Conservation (phyloP, 495 filamentous ascomycete genomes). For the Daldinia childiae region DNA sequence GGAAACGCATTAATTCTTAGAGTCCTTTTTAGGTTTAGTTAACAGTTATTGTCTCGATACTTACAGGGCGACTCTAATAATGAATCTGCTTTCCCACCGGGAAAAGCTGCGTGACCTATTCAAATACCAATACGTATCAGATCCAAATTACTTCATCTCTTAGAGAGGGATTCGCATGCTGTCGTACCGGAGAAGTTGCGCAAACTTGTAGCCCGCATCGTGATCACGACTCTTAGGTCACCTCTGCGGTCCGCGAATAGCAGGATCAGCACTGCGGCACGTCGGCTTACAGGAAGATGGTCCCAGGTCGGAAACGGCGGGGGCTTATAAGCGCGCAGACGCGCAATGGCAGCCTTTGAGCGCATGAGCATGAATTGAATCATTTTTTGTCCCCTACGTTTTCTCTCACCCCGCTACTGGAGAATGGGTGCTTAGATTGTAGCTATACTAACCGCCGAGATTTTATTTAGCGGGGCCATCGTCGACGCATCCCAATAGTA, state of each 20-base stretch:
- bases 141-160: constrained; percentile 48
- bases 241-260: constrained; percentile 83
- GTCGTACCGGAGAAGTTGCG: constrained; percentile 64
- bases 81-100: constrained; percentile 73
- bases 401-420: neutral
- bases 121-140: constrained; percentile 8
- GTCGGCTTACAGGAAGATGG: constrained; percentile 70
- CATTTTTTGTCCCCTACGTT: neutral
- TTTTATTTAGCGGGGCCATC: constrained; percentile 66
- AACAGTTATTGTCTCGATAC: neutral
- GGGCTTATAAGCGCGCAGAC: constrained; percentile 75
- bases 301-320: constrained; percentile 65
- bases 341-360: constrained; percentile 75
- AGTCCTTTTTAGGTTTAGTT: neutral
- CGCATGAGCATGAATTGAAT: constrained; percentile 39
- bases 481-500: constrained; percentile 60
- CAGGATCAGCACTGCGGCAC: constrained; percentile 85
- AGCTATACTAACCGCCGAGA: constrained; percentile 62
- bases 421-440: constrained; percentile 19
- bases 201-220: constrained; percentile 80
- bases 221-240: constrained; percentile 83
- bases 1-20: constrained; percentile 60
- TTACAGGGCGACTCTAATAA: constrained; percentile 60
- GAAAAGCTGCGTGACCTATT: constrained; percentile 83
- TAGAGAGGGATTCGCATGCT: neutral